Percentiles rank a stretch among this genome's conserved stretches.
phyloP scores from a whole-genome alignment of 208 protist genomes.

The Crithidia acanthocephali region DNA sequence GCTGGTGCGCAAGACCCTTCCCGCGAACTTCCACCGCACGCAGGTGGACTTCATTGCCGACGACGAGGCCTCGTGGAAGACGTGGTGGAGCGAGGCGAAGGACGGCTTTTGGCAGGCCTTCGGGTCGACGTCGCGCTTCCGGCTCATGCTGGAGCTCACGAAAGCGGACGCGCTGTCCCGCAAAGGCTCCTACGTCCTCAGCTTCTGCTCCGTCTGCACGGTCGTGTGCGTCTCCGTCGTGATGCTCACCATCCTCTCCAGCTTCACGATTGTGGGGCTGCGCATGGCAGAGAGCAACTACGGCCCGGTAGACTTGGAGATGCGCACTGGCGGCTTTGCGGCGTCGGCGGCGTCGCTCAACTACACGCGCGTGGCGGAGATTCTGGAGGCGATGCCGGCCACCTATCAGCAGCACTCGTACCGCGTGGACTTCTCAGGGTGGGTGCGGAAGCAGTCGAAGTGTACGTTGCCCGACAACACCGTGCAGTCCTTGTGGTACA shows the following conservation, averaged over 20 bases:
- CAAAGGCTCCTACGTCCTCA: constrained; percentile 54
- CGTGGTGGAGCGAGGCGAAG: constrained; percentile 1
- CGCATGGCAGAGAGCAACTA: constrained; percentile 48
- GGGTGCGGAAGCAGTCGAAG: background rate
- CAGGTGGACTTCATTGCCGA: constrained; percentile 26
- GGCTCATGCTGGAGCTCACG: constrained; percentile 43
- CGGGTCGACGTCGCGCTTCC: constrained; percentile 17
- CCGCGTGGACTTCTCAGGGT: constrained; percentile 9
- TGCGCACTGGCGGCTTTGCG: constrained; percentile 44
- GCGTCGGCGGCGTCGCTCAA: constrained; percentile 42
- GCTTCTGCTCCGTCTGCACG: constrained; percentile 63
- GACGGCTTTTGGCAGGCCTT: background rate
- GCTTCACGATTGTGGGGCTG: constrained; percentile 70
- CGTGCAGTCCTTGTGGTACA: constrained; percentile 19
- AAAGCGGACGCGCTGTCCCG: constrained; percentile 31
- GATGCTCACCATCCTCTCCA: constrained; percentile 64
- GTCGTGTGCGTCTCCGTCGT: constrained; percentile 66
- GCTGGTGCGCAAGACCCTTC: background rate
- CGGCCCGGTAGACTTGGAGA: constrained; percentile 53
- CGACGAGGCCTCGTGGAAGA: constrained; percentile 2
- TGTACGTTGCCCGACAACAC: constrained; percentile 10
- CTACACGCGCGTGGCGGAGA: constrained; percentile 16
- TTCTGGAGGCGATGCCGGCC: background rate
- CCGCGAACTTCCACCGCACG: constrained; percentile 4
- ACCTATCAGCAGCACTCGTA: constrained; percentile 13